Base-by-base conservation (phyloP, 176 grass and related monocot genomes). In the Carex myosuroides region DNA sequence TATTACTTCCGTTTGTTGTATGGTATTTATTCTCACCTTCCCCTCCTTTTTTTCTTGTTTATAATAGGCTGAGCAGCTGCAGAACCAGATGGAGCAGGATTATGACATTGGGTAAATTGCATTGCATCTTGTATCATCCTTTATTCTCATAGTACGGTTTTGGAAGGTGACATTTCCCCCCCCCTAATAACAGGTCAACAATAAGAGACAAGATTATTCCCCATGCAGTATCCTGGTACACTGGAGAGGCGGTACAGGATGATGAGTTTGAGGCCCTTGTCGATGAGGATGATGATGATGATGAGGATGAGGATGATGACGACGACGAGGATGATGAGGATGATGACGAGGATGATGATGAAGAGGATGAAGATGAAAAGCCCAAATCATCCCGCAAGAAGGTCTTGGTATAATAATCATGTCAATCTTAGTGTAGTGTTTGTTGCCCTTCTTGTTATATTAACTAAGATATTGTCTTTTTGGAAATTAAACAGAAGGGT, bases 181-280 rank as follows among this genome's bases (percentile, higher is more conserved):
- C 77, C 52, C 50, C 41, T 8, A 20, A 74, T 30, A 70, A 3
- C 83, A 97, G 94, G 88, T 94, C 94, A 73, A 97, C 94, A 64
- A 90, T 97, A 81, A 94, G 90, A 84, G 94, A 97, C 57, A 97
- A 97, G 89, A 97, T 97, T 41, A 97, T 97, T 70, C 94, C 94
- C 41, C 94, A 92, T 78, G 94, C 94, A 78, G 92, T 94, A 68
- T 97, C 88, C 53, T 97, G 94, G 94, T 97, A 92, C 65, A 92
- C 92, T 5, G 94, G 92, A 71, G 94, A 97, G 70, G 94, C 94
- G 39, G 87, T 78, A 41, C 88, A 88, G 74, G 94, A 89, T 44
- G 92, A 97, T 33, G 94, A 94, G 6, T 91, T 91, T 1, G 94
- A 94, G 46, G 94, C 83, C 60, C 86, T 91, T 35, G 84, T 88